A percentile compares a stretch with the other conserved stretches of the same genome.
Evolutionary conservation across 1,284 basidiomycete genomes (phyloP).

Genomic region (Heliocybe sulcata): DNA sequence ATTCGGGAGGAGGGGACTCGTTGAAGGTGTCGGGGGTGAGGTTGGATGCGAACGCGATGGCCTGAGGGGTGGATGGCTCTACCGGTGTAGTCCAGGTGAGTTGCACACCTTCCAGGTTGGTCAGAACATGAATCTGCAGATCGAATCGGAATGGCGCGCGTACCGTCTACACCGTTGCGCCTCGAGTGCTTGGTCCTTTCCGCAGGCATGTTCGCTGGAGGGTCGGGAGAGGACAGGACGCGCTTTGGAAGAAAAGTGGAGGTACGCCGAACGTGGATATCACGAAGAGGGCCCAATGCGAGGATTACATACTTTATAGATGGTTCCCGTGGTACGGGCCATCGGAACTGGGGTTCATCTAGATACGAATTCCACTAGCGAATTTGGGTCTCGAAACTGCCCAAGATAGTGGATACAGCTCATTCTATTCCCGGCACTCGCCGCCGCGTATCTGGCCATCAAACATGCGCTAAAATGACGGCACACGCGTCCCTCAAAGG

Average conservation of each 20-base stretch:
- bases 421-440: not conserved
- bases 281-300: not conserved
- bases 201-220: constrained; percentile 39
- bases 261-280: constrained; percentile 2
- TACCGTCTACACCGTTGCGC: constrained; percentile 36
- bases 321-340: not conserved
- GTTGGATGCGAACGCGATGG: constrained; percentile 50
- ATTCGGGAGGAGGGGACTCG: constrained; percentile 29
- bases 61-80: constrained; percentile 32
- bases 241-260: not conserved
- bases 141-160: constrained; percentile 12
- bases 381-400: not conserved
- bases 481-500: not conserved
- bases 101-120: constrained; percentile 30
- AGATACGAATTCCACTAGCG: not conserved
- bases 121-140: constrained; percentile 7
- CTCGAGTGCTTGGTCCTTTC: constrained; percentile 41
- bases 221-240: not conserved
- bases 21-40: constrained; percentile 55
- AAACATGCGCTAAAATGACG: not conserved
- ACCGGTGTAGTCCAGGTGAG: constrained; percentile 45
- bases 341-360: not conserved
- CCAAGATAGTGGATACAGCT: constrained; percentile 2
- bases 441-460: constrained; percentile 1
- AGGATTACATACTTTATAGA: constrained; percentile 1